Conservation (phyloP, 345 rosid species). For the Populus tremula region DNA sequence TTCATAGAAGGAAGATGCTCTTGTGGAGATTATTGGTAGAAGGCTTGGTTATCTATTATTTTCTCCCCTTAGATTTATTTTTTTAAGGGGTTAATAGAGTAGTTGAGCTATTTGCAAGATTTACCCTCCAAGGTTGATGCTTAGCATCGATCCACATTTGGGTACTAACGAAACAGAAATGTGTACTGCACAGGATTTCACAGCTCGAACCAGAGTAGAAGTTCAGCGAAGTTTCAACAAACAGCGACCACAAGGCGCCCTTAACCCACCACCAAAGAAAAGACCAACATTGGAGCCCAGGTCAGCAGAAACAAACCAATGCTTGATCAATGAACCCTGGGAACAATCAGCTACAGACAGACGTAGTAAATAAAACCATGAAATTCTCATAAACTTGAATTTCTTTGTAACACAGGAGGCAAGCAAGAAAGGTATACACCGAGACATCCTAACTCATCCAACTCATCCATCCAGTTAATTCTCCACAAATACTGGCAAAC, state of each 20-base stretch:
- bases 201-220: too few species aligned
- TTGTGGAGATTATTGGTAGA: slow-evolving; percentile 90
- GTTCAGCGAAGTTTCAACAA: background rate
- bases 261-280: background rate
- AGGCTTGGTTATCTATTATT: background rate
- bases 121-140: too few species aligned
- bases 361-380: background rate
- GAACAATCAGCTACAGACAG: background rate
- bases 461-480: background rate
- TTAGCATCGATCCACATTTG: too few species aligned
- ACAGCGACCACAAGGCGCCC: background rate
- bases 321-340: background rate
- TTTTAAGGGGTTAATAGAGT: too few species aligned
- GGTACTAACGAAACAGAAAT: too few species aligned
- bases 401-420: background rate
- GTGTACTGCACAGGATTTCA: too few species aligned
- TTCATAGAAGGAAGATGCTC: slow-evolving; percentile 76
- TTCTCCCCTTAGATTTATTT: background rate
- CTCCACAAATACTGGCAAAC: background rate
- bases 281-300: background rate
- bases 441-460: background rate
- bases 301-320: background rate
- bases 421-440: background rate
- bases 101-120: too few species aligned
- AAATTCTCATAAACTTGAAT: background rate